Base-by-base conservation (phyloP, 1,284 basidiomycete species). In the Pulchroboletus neoregius region DNA sequence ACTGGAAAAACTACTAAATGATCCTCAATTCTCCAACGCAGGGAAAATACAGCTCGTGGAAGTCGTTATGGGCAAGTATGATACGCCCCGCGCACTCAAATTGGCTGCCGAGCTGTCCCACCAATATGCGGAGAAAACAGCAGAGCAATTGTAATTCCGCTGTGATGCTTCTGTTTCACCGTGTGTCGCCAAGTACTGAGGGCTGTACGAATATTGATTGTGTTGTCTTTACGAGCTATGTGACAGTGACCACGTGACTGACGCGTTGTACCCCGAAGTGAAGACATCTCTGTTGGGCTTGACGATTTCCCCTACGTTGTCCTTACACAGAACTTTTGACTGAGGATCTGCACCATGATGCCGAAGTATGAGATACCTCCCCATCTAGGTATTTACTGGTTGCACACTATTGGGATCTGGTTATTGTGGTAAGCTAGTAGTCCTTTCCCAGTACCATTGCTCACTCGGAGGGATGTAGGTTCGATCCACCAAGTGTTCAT, bases 31-130 rank as follows among this genome's bases (percentile, higher is more conserved):
- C 57, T 75, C 71, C 1, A 71, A 58, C 28, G 79, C 82, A 4
- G 71, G 79, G 39, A 75, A 76, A 61, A 82, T 90, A 45, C 86
- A 90, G 63, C 69, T 93, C 27, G 82, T 93, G 7, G 90, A 93
- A 67, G 75, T 93, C 8, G 69, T 84, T 49, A 89, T 93, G 86
- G 74, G 74, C 32, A 75, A 75, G 53, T 70, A 76, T 24, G 91
- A 93, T 65, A 87, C 87, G 0, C 90, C 90, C 2, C 66, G 71
- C 34, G 78, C 80, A 24, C 68, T 92, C 49, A 70, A 76, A 60
- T 65, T 68, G 46, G 72, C 76, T 54, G 71, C 73, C 1, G 71
- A 79, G 65, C 56, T 82, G 41, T 67, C 70, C 43, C 64, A 8
- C 3, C 47, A 50, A 23, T 27, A 42, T n/a, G 46, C 50, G 22